Conservation (phyloP, 352 stramenopile species). For the Phytopythium mirpurense region DNA sequence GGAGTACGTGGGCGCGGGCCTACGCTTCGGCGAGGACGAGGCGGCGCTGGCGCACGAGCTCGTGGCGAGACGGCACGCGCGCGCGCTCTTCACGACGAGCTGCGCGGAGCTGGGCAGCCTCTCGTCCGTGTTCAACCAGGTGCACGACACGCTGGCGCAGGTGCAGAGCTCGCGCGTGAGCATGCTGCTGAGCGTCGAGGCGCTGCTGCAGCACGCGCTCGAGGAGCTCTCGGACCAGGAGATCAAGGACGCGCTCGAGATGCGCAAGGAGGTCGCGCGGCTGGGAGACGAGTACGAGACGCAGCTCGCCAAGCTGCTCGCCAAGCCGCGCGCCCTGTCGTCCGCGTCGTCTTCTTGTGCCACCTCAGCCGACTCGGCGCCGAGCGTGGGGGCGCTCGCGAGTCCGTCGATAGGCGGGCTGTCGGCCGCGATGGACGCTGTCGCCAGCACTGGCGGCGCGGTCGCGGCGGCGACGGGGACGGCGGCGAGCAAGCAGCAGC, state of each 20-base stretch:
- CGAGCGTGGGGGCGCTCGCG: constrained; percentile 11
- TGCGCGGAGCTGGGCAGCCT: constrained; percentile 63
- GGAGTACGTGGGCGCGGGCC: constrained; percentile 66
- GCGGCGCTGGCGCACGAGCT: constrained; percentile 67
- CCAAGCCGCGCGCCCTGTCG: constrained; percentile 29
- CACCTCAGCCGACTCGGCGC: background rate
- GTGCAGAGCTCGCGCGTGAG: constrained; percentile 80
- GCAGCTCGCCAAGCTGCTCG: constrained; percentile 71
- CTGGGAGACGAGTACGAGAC: constrained; percentile 81
- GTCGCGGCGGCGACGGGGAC: background rate
- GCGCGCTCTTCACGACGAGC: constrained; percentile 84
- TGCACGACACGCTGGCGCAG: constrained; percentile 77
- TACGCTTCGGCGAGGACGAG: constrained; percentile 64
- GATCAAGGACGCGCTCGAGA: constrained; percentile 56
- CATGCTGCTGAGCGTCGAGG: constrained; percentile 79
- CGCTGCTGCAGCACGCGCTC: constrained; percentile 61
- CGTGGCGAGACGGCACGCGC: constrained; percentile 68
- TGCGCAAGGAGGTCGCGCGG: constrained; percentile 59
- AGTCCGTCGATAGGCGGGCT: constrained; percentile 1
- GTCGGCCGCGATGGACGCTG: background rate
- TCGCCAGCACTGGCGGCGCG: background rate
- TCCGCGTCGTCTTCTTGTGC: background rate
- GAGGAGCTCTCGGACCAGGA: constrained; percentile 69
- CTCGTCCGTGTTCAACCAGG: constrained; percentile 75
- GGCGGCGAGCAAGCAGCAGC: constrained; percentile 14